These are phyloP conservation scores for Candida boleticola DNA, from an alignment of 805 yeast species.

Conservation along the genomic window DNA sequence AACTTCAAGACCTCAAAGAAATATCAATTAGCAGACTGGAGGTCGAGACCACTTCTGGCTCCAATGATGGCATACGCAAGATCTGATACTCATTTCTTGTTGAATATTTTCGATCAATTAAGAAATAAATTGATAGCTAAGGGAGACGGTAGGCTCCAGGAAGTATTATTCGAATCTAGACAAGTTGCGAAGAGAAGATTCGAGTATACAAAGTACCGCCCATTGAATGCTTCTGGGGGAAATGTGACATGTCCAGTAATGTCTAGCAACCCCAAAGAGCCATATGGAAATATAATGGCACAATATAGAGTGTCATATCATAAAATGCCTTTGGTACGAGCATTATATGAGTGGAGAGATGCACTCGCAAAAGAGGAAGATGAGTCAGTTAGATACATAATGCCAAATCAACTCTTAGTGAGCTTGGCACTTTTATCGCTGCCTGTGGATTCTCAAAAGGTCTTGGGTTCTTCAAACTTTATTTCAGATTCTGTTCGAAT, in stretches of 20 bases:
- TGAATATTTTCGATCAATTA: slow-evolving; percentile 75
- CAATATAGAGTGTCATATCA: slow-evolving; percentile 63
- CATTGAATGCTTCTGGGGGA: slow-evolving; percentile 16
- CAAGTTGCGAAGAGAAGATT: slow-evolving; percentile 77
- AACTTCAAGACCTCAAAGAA: slow-evolving; percentile 86
- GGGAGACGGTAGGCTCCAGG: slow-evolving; percentile 33
- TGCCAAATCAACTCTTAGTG: slow-evolving; percentile 77
- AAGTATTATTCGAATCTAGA: slow-evolving; percentile 72
- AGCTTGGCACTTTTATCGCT: slow-evolving; percentile 49
- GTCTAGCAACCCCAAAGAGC: slow-evolving; percentile 50
- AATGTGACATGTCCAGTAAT: slow-evolving; percentile 48
- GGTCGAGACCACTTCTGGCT: slow-evolving; percentile 75
- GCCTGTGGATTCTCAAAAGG: slow-evolving; percentile 60
- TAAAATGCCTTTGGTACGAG: slow-evolving; percentile 55
- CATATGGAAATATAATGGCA: slow-evolving; percentile 61
- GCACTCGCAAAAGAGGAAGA: slow-evolving; percentile 67
- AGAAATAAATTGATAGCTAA: slow-evolving; percentile 53
- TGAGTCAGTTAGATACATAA: slow-evolving; percentile 78
- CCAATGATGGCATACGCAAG: slow-evolving; percentile 86
- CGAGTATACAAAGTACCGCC: slow-evolving; percentile 72
- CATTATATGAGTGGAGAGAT: slow-evolving; percentile 83
- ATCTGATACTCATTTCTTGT: slow-evolving; percentile 89
- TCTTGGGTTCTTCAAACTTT: slow-evolving; percentile 45
- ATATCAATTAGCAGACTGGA: slow-evolving; percentile 97
- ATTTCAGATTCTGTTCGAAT: slow-evolving; percentile 57